Base-by-base conservation (phyloP, 2,329 filamentous ascomycete genomes). In the Cladosporium sp. region DNA sequence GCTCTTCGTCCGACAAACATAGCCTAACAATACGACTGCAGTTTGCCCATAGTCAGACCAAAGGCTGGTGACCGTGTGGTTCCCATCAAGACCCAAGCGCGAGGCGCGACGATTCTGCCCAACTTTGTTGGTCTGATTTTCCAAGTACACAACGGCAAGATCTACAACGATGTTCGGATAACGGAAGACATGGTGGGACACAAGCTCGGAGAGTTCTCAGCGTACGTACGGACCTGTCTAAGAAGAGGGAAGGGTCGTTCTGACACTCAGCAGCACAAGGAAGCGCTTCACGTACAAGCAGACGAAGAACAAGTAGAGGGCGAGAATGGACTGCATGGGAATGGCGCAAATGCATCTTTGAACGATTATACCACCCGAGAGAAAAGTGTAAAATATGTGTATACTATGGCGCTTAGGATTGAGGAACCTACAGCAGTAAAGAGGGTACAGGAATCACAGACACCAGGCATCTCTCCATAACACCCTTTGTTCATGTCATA, bases 181-280 rank as follows among this genome's bases (percentile, higher is more conserved):
- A 96, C 93, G 18, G 93, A 97, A 78, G 91, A 97, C 75, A 97
- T 97, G 93, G 93, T 97, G 59, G 93, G 93, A 63, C 91, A 95
- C 80, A 97, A 97, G 81, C 84, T 97, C 71, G 93, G 93, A 73
- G 93, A 97, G 80, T 97, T 97, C 78, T 89, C 92, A 68, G 83
- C 87, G 93, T 97, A 86, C 87, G 28, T 62, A 16, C 21, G 2
- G 2, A 16, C 10, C 1, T 31, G n/a, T 11, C 21, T 29, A 35
- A 37, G 29, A 33, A 10, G 28, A 31, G 5, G 12, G 16, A 26
- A 11, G 18, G 31, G 5, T 29, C 3, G 55, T 23, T 40, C 64
- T 66, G 58, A 66, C 64, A 66, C 33, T 49, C 28, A 52, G 40
- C 72, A 91, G 88, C 67, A 91, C 89, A 63, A 82, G 89, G 71